Conservation (phyloP, 2,329 filamentous ascomycete species). For the Microascus cirrosus region DNA sequence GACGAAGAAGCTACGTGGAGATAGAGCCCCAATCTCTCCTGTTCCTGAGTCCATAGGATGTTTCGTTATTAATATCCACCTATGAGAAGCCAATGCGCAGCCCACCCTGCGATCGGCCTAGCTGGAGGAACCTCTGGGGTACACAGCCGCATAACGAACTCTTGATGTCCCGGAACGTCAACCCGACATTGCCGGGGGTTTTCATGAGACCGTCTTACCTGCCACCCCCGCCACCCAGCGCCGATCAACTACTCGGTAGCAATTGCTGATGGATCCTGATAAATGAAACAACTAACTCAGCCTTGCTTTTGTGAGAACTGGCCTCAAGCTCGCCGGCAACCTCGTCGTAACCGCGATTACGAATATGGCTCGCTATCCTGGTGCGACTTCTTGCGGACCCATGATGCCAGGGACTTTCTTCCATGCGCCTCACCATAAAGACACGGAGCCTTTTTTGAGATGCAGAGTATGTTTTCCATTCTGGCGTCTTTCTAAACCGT, state of each 20-base stretch:
- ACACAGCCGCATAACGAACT: neutral
- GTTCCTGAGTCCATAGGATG: neutral
- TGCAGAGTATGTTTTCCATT: neutral
- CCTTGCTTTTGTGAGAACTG: neutral
- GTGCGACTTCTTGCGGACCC: too few species aligned
- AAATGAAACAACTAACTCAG: neutral
- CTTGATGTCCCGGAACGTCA: neutral
- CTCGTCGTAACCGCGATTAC: neutral
- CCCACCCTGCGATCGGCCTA: neutral
- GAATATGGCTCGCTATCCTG: neutral
- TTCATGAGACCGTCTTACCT: too few species aligned
- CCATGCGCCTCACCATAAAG: too few species aligned
- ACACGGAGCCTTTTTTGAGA: neutral
- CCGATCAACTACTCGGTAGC: too few species aligned
- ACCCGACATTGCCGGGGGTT: too few species aligned
- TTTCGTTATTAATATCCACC: neutral
- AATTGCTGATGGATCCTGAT: too few species aligned
- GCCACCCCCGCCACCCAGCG: too few species aligned
- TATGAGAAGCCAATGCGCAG: neutral
- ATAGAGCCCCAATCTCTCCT: too few species aligned
- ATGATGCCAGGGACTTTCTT: neutral
- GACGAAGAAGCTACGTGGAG: constrained; percentile 4
- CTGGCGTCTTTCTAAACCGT: neutral
- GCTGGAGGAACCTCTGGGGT: neutral
- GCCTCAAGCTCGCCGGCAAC: neutral